Evolutionary conservation across 371 early-diverging fungal species (phyloP).

Genomic region (Haplosporangium sp.): DNA sequence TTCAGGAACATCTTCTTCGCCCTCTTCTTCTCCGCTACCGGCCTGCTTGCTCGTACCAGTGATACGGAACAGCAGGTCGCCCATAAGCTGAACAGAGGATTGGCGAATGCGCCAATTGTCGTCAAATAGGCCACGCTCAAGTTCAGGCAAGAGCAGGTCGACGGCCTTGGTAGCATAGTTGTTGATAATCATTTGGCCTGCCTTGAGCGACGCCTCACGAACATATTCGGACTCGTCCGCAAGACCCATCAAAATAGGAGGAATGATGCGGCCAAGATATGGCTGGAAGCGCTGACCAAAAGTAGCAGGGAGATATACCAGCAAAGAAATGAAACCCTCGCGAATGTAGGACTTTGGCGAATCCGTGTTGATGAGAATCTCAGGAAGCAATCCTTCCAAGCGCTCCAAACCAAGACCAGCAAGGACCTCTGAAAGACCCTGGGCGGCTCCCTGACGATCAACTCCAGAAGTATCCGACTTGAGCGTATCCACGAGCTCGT

Average conservation of each 20-base stretch:
- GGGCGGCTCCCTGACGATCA: constrained; percentile 97
- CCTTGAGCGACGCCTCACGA: constrained; percentile 91
- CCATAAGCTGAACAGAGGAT: constrained; percentile 93
- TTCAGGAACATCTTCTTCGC: constrained; percentile 61
- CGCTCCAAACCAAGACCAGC: constrained; percentile 90
- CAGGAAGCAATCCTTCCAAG: constrained; percentile 91
- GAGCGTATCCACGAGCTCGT: constrained; percentile 86
- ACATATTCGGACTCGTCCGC: constrained; percentile 97
- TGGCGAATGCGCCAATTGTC: constrained; percentile 96
- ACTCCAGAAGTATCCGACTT: constrained; percentile 90
- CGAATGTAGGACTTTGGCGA: constrained; percentile 85
- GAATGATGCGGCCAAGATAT: constrained; percentile 88
- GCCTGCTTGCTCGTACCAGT: constrained; percentile 83
- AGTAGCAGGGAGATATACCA: constrained; percentile 95
- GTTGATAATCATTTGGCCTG: constrained; percentile 93
- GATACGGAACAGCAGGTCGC: constrained; percentile 93
- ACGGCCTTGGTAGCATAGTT: constrained; percentile 91
- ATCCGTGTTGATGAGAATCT: constrained; percentile 84
- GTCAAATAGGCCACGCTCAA: constrained; percentile 91
- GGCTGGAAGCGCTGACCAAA: constrained; percentile 92
- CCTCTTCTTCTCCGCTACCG: constrained; percentile 63
- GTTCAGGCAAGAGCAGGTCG: constrained; percentile 90
- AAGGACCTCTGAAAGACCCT: constrained; percentile 95
- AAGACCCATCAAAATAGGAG: constrained; percentile 89
- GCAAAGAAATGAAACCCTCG: constrained; percentile 95